Evolutionary conservation across 2,329 filamentous ascomycete genomes (phyloP).

Genomic region (Colletotrichum gigasporum): DNA sequence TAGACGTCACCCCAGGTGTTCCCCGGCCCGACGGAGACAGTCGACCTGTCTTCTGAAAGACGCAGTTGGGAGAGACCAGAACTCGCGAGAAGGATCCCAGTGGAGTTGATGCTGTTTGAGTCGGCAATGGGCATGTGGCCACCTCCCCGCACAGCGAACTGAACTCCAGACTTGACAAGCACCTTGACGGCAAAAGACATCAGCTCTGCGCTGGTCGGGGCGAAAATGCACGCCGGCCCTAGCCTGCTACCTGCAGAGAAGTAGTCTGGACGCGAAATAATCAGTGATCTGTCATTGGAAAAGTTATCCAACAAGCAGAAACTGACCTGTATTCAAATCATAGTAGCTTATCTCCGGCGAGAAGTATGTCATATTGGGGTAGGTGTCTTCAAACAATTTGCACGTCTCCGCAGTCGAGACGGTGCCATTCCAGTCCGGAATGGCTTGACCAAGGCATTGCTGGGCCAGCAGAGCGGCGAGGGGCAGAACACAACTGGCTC

Average conservation of each 20-base stretch:
- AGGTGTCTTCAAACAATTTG: not conserved
- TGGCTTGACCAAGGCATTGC: not conserved
- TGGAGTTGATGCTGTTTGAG: constrained; percentile 6
- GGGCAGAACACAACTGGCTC: not conserved
- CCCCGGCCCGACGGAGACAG: constrained; percentile 46
- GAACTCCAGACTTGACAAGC: not conserved
- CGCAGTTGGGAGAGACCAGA: not conserved
- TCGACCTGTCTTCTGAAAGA: constrained; percentile 36
- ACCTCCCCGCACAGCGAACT: constrained; percentile 20
- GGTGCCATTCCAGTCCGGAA: not conserved
- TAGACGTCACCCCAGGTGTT: constrained; percentile 51
- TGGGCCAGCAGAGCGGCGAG: not conserved
- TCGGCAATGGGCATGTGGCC: constrained; percentile 24
- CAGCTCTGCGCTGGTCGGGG: not conserved
- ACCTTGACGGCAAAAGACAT: not conserved
- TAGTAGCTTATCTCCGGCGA: not conserved
- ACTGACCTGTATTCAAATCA: not conserved
- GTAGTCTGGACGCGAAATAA: no score
- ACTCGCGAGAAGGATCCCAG: constrained; percentile 17
- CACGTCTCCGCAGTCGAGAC: not conserved
- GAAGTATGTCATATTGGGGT: not conserved
- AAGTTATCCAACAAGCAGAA: no score
- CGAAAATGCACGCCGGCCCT: constrained; percentile 2
- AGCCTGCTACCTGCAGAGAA: no score
- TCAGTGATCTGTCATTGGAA: no score